A percentile compares a stretch with the other conserved stretches of the same genome.
These are phyloP conservation scores for Xerocomellus chrysenteron DNA, from an alignment of 768 basidiomycete species.

Conservation along the genomic window DNA sequence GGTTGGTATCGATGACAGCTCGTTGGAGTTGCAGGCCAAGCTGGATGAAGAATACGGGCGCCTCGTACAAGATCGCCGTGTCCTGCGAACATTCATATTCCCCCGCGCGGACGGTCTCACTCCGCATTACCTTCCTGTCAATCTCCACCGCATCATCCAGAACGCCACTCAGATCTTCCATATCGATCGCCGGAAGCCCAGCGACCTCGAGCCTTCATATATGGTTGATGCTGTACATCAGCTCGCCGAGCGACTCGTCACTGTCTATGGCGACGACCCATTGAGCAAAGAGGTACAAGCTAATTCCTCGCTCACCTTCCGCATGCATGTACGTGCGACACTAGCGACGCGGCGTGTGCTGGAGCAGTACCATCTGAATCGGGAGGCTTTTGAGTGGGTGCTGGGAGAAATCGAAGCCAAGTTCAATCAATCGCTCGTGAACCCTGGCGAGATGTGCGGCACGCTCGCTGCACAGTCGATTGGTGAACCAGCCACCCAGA, in stretches of 20 bases:
- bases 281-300: slow-evolving; percentile 77
- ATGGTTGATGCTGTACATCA: slow-evolving; percentile 79
- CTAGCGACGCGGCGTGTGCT: slow-evolving; percentile 86
- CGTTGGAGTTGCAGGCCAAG: slow-evolving; percentile 76
- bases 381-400: slow-evolving; percentile 98
- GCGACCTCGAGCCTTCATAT: slow-evolving; percentile 85
- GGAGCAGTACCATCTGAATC: slow-evolving; percentile 83
- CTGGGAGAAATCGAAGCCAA: slow-evolving; percentile 91
- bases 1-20: slow-evolving; percentile 84
- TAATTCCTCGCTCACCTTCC: slow-evolving; percentile 90
- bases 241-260: slow-evolving; percentile 72
- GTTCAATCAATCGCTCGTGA: slow-evolving; percentile 89
- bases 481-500: slow-evolving; percentile 98
- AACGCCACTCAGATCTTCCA: slow-evolving; percentile 97
- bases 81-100: slow-evolving; percentile 84
- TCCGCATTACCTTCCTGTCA: slow-evolving; percentile 91
- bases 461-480: slow-evolving; percentile 98
- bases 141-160: slow-evolving; percentile 91
- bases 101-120: slow-evolving; percentile 65
- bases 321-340: slow-evolving; percentile 88
- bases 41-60: slow-evolving; percentile 77
- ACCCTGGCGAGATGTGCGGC: slow-evolving; percentile 99
- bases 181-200: slow-evolving; percentile 90
- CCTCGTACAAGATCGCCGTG: slow-evolving; percentile 68
- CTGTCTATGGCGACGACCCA: slow-evolving; percentile 84